These are phyloP conservation scores for Colletotrichum incanum DNA, from an alignment of 2,329 filamentous ascomycete genomes.

Conservation along the genomic window DNA sequence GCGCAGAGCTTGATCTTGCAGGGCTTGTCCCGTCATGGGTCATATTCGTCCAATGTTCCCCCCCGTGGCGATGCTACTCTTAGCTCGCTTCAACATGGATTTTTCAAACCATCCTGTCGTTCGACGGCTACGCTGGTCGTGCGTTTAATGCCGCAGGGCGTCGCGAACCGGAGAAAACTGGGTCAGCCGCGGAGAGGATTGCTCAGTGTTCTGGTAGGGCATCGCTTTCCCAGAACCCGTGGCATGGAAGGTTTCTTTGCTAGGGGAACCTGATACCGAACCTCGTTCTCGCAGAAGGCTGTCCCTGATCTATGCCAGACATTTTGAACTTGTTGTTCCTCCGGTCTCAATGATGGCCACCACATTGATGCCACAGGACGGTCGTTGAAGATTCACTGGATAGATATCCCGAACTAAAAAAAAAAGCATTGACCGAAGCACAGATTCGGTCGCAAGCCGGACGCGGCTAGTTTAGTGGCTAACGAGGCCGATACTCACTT, in stretches of 20 bases:
- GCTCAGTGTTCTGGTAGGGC: not conserved
- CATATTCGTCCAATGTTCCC: conserved; percentile 34
- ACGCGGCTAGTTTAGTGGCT: conserved; percentile 4
- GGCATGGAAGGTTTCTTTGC: conserved; percentile 27
- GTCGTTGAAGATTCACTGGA: not conserved
- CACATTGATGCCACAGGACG: not conserved
- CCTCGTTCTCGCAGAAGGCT: conserved; percentile 19
- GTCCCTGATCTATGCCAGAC: not conserved
- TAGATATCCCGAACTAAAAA: not conserved
- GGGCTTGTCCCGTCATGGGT: conserved; percentile 37
- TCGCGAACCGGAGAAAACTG: conserved; percentile 21
- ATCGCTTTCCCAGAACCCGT: conserved; percentile 21
- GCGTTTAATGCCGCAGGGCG: conserved; percentile 42
- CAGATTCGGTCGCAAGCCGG: not conserved
- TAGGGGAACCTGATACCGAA: conserved; percentile 21
- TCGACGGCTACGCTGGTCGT: conserved; percentile 41
- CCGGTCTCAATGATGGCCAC: conserved; percentile 4
- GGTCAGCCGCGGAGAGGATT: not conserved
- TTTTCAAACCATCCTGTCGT: conserved; percentile 41
- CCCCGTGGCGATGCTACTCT: conserved; percentile 29
- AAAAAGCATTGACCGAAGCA: not conserved
- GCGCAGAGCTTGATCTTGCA: conserved; percentile 19
- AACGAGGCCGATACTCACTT: conserved; percentile 9
- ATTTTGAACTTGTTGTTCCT: conserved; percentile 28
- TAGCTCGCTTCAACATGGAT: conserved; percentile 38